Conservation (phyloP, 164 flowering plant species). For the Protea cynaroides region DNA sequence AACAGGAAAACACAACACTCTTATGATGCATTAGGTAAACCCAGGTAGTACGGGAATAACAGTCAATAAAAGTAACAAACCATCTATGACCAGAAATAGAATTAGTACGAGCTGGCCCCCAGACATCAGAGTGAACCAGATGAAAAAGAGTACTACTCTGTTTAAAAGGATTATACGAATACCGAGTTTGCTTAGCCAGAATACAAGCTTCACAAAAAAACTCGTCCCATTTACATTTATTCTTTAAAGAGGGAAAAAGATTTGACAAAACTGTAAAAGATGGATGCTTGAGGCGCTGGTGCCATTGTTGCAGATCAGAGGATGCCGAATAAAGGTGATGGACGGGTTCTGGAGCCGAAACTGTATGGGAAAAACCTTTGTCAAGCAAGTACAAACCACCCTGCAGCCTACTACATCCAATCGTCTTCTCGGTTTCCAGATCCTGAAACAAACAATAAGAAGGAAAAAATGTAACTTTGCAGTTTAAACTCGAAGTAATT, state of each 20-base stretch:
- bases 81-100: too few species aligned
- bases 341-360: constrained; percentile 8
- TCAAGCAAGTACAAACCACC: constrained; percentile 3
- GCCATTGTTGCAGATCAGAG: too few species aligned
- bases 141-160: too few species aligned
- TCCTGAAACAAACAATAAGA: constrained; percentile 4
- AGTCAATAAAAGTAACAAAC: constrained; percentile 15
- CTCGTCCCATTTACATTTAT: too few species aligned
- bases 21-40: constrained; percentile 9
- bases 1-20: constrained; percentile 5
- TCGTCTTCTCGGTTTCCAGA: not conserved
- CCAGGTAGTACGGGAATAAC: constrained; percentile 12
- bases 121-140: constrained; percentile 16
- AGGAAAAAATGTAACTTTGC: constrained; percentile 11
- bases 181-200: too few species aligned
- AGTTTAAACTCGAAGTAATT: constrained; percentile 7
- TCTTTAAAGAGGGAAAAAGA: too few species aligned
- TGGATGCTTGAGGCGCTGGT: too few species aligned
- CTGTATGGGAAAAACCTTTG: constrained; percentile 16
- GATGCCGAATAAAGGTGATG: too few species aligned
- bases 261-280: too few species aligned
- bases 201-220: too few species aligned
- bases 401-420: constrained; percentile 11
- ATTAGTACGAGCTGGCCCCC: constrained; percentile 6
- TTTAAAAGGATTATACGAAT: too few species aligned